Percentiles rank a stretch among this genome's conserved stretches.
Conservation (phyloP, 352 stramenopile species). For the Phytophthora chlamydospora region DNA sequence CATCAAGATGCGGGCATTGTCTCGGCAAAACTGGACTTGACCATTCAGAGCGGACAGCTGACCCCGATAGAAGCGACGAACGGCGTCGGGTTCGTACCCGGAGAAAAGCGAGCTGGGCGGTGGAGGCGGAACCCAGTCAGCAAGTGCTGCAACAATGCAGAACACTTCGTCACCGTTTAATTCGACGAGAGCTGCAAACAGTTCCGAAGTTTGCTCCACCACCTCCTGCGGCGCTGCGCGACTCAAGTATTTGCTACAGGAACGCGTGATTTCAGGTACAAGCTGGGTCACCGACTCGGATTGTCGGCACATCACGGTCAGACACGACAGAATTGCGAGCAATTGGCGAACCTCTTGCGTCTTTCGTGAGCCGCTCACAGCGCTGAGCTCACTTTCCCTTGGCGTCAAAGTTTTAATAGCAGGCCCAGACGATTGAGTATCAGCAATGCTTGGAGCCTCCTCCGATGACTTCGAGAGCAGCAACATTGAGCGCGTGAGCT, state of each 20-base stretch:
- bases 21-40: slow-evolving; percentile 23
- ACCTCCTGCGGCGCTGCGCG: slow-evolving; percentile 38
- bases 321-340: slow-evolving; percentile 59
- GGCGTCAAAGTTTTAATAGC: not conserved
- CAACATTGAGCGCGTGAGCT: slow-evolving; percentile 74
- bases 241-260: slow-evolving; percentile 57
- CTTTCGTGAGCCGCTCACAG: slow-evolving; percentile 39
- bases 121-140: slow-evolving; percentile 55
- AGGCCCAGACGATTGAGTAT: slow-evolving; percentile 1
- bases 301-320: slow-evolving; percentile 53
- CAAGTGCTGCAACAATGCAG: slow-evolving; percentile 52
- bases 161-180: slow-evolving; percentile 84
- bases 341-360: slow-evolving; percentile 67
- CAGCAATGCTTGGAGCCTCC: not conserved
- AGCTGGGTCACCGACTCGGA: slow-evolving; percentile 56
- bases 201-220: slow-evolving; percentile 39
- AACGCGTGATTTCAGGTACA: slow-evolving; percentile 58
- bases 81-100: slow-evolving; percentile 33
- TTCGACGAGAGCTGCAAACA: slow-evolving; percentile 52
- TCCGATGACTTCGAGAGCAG: slow-evolving; percentile 38
- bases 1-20: slow-evolving; percentile 42
- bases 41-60: slow-evolving; percentile 27
- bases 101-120: slow-evolving; percentile 54
- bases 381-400: slow-evolving; percentile 19
- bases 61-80: slow-evolving; percentile 41